Conservation (phyloP, 139 green algal genomes). For the Nannochloris sp. region DNA sequence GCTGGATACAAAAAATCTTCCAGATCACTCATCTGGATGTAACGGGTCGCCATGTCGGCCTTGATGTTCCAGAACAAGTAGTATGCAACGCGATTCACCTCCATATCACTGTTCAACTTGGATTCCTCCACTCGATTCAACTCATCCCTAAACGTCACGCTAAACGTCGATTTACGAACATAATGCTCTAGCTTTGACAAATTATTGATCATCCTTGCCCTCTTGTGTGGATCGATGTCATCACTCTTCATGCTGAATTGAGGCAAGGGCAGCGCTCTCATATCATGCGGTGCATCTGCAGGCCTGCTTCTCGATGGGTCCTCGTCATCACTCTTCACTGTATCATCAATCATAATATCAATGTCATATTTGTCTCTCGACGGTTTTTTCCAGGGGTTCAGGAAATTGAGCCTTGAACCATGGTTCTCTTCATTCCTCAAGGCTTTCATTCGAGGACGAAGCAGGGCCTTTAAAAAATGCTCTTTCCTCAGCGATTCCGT, state of each 20-base stretch:
- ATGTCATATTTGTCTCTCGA: too few relatives aligned
- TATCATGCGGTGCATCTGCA: too few relatives aligned
- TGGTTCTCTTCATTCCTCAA: not conserved
- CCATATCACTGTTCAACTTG: slow-evolving; percentile 29
- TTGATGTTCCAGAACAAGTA: slow-evolving; percentile 59
- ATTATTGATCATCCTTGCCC: not conserved
- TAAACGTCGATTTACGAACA: slow-evolving; percentile 52
- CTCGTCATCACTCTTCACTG: too few relatives aligned
- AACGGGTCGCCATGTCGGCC: slow-evolving; percentile 21
- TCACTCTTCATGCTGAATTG: not conserved
- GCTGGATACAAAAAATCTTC: slow-evolving; percentile 36
- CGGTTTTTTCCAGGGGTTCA: too few relatives aligned
- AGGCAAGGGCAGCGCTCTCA: too few relatives aligned
- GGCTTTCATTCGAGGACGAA: not conserved
- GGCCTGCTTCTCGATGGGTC: too few relatives aligned
- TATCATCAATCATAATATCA: too few relatives aligned
- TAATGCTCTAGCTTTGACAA: slow-evolving; percentile 39
- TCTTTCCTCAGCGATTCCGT: slow-evolving; percentile 45
- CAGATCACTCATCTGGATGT: slow-evolving; percentile 44
- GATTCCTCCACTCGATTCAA: slow-evolving; percentile 21
- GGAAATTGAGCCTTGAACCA: not conserved
- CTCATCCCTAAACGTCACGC: slow-evolving; percentile 43
- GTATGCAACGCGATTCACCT: slow-evolving; percentile 45
- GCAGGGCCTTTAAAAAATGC: not conserved
- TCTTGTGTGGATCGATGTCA: not conserved